These are phyloP conservation scores for Baeospora myosura DNA, from an alignment of 1,284 basidiomycete species.

Conservation along the genomic window DNA sequence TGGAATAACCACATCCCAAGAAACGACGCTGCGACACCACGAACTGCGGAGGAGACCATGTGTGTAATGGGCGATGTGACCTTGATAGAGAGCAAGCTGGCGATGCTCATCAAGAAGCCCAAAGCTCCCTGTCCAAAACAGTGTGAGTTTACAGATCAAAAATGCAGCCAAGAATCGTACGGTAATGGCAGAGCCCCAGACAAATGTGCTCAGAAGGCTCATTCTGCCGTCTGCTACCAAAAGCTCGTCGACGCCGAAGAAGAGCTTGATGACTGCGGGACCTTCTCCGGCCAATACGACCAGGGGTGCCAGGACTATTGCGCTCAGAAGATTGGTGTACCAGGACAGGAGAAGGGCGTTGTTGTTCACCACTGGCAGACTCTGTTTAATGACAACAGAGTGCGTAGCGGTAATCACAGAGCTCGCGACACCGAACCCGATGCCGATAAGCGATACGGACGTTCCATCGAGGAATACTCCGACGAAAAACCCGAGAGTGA, in stretches of 20 bases:
- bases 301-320: constrained; percentile 58
- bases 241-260: constrained; percentile 39
- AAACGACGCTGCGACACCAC: constrained; percentile 73
- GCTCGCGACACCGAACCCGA: constrained; percentile 70
- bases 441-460: constrained; percentile 51
- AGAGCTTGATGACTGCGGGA: constrained; percentile 48
- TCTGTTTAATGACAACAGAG: constrained; percentile 82
- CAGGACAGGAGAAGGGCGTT: constrained; percentile 75
- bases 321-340: constrained; percentile 77
- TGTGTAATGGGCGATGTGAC: constrained; percentile 89
- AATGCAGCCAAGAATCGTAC: constrained; percentile 4
- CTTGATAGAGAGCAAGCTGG: constrained; percentile 84
- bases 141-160: neutral
- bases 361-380: constrained; percentile 66
- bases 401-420: constrained; percentile 76
- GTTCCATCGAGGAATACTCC: constrained; percentile 76
- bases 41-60: constrained; percentile 84
- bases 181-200: constrained; percentile 74
- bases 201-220: constrained; percentile 55
- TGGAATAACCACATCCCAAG: constrained; percentile 70
- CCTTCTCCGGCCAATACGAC: constrained; percentile 68
- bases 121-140: constrained; percentile 53
- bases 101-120: constrained; percentile 86
- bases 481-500: constrained; percentile 79
- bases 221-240: constrained; percentile 29